Conservation (phyloP, 805 yeast species). For the Wickerhamiella nectarea region DNA sequence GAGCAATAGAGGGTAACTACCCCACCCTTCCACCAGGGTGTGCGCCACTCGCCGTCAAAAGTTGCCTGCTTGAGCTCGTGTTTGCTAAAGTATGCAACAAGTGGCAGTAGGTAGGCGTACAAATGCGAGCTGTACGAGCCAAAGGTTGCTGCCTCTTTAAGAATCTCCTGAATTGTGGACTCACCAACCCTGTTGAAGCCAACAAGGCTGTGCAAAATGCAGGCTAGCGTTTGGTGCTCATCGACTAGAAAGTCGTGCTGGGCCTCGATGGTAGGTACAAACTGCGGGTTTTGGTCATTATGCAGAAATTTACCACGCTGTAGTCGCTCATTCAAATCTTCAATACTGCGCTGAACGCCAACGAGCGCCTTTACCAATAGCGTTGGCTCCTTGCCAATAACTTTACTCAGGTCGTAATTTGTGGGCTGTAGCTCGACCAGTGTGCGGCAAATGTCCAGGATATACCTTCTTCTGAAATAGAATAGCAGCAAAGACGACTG, state of each 20-base stretch:
- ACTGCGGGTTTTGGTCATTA: conserved; percentile 31
- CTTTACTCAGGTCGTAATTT: neutral
- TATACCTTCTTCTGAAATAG: conserved; percentile 54
- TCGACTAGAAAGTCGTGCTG: conserved; percentile 48
- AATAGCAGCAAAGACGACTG: conserved; percentile 48
- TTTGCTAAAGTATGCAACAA: conserved; percentile 13
- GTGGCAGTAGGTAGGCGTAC: conserved; percentile 51
- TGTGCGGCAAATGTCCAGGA: conserved; percentile 36
- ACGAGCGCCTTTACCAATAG: conserved; percentile 42
- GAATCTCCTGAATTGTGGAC: conserved; percentile 29
- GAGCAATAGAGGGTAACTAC: conserved; percentile 16
- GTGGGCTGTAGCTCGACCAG: conserved; percentile 11
- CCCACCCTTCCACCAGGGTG: conserved; percentile 21
- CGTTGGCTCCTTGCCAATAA: conserved; percentile 21
- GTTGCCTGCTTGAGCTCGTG: neutral
- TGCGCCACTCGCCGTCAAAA: conserved; percentile 17
- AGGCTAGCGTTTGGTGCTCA: conserved; percentile 62
- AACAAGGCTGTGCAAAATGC: conserved; percentile 42
- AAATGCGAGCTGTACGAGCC: conserved; percentile 46
- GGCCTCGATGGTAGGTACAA: conserved; percentile 38
- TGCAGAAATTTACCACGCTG: conserved; percentile 40
- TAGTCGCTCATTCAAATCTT: conserved; percentile 36
- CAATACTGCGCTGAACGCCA: conserved; percentile 42
- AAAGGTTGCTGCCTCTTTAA: conserved; percentile 36
- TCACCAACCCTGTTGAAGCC: conserved; percentile 27